These are phyloP conservation scores for Cucumis sativus DNA, from an alignment of 306 rosid species.

Conservation along the genomic window DNA sequence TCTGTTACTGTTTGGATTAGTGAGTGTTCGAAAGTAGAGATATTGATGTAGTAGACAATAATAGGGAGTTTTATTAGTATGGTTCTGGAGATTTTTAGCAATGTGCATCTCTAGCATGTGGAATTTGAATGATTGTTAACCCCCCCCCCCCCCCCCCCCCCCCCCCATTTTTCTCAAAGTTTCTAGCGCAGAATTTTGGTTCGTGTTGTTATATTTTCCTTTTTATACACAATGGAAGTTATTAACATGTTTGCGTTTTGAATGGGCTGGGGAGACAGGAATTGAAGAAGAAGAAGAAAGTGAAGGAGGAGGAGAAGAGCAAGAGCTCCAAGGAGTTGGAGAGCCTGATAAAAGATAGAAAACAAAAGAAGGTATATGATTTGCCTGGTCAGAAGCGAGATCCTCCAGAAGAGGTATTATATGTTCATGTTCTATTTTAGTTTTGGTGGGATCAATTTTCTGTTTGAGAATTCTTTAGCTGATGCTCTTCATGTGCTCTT, in stretches of 20 bases:
- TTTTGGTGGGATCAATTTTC: neutral
- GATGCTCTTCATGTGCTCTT: neutral
- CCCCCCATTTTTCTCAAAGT: neutral
- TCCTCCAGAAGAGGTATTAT: constrained; percentile 59
- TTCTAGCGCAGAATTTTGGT: neutral
- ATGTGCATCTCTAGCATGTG: neutral
- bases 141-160: neutral
- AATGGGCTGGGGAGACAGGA: constrained; percentile 24
- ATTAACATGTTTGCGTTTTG: neutral
- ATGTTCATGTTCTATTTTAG: neutral
- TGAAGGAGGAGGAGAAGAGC: constrained; percentile 14
- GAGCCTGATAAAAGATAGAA: constrained; percentile 28
- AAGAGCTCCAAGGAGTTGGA: neutral
- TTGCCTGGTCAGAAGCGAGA: constrained; percentile 93
- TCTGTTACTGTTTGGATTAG: neutral
- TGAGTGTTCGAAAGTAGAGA: neutral
- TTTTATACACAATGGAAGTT: neutral
- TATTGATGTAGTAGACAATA: neutral
- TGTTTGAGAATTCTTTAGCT: neutral
- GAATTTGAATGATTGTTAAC: neutral
- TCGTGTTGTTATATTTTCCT: neutral
- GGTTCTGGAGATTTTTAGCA: neutral
- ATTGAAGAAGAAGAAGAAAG: constrained; percentile 26
- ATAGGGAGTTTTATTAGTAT: neutral
- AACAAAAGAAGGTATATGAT: constrained; percentile 53